These are phyloP conservation scores for Teunomyces panamensis DNA, from an alignment of 805 yeast species.

Conservation along the genomic window DNA sequence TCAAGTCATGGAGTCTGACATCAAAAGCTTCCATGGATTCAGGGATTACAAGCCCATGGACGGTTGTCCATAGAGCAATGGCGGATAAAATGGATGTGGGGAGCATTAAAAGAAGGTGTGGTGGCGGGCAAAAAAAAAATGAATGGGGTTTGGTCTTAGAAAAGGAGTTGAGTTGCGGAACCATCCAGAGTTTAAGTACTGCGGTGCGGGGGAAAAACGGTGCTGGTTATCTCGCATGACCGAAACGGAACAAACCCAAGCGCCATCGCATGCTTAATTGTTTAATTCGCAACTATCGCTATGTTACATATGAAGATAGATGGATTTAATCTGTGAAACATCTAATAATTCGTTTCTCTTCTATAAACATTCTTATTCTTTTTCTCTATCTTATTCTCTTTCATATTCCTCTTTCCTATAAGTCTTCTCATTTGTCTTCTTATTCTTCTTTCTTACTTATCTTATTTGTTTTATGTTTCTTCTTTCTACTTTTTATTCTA, in stretches of 20 bases:
- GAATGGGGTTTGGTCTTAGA: not conserved
- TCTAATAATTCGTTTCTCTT: too few relatives aligned
- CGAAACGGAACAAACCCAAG: not conserved
- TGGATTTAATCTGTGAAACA: too few relatives aligned
- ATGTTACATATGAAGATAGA: too few relatives aligned
- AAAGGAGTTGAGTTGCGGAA: not conserved
- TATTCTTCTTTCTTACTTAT: too few relatives aligned
- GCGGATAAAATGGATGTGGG: slow-evolving; percentile 1
- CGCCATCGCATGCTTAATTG: too few relatives aligned
- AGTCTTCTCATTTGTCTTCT: too few relatives aligned
- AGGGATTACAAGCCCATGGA: slow-evolving; percentile 1
- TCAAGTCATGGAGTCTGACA: slow-evolving; percentile 1
- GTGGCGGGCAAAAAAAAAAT: not conserved
- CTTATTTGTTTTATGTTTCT: too few relatives aligned
- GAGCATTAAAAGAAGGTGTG: not conserved
- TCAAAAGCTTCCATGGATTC: not conserved
- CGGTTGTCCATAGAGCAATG: slow-evolving; percentile 1
- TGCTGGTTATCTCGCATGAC: not conserved
- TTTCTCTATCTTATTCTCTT: too few relatives aligned
- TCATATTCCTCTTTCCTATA: too few relatives aligned
- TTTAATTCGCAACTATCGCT: too few relatives aligned
- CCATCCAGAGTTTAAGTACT: not conserved
- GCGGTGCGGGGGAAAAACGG: not conserved
- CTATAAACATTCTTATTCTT: too few relatives aligned
- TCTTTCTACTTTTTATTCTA: too few relatives aligned